Conservation (phyloP, 2,329 filamentous ascomycete genomes). For the Plectosphaerella cucumerina region DNA sequence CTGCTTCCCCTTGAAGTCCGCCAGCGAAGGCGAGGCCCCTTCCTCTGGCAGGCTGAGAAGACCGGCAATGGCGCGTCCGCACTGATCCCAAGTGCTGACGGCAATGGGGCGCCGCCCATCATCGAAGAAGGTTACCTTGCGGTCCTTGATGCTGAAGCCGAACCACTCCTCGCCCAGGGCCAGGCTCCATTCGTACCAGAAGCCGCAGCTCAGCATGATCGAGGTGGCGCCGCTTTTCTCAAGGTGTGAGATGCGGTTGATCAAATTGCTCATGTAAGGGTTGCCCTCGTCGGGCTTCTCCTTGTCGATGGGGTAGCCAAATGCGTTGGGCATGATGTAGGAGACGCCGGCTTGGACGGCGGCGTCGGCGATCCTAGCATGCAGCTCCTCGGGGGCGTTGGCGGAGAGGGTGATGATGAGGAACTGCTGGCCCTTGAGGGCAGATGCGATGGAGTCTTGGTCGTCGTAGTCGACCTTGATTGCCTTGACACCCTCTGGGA, state of each 20-base stretch:
- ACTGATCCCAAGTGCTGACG: slow-evolving; percentile 56
- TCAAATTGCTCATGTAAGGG: no score
- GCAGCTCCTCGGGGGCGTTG: slow-evolving; percentile 36
- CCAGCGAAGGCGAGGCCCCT: slow-evolving; percentile 35
- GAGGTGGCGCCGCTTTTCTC: not conserved
- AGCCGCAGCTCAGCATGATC: slow-evolving; percentile 33
- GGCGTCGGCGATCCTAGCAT: slow-evolving; percentile 47
- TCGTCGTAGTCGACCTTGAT: slow-evolving; percentile 18
- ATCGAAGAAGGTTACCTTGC: slow-evolving; percentile 42
- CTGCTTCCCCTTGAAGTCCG: slow-evolving; percentile 29
- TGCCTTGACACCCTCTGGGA: slow-evolving; percentile 42
- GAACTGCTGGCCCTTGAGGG: slow-evolving; percentile 50
- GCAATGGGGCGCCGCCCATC: slow-evolving; percentile 54
- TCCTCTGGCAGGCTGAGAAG: slow-evolving; percentile 33
- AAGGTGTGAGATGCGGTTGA: not conserved
- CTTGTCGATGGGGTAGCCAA: slow-evolving; percentile 16
- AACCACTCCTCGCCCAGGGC: slow-evolving; percentile 8
- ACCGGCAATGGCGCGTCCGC: slow-evolving; percentile 32
- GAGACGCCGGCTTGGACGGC: slow-evolving; percentile 41
- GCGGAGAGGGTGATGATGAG: slow-evolving; percentile 50
- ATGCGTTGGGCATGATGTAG: slow-evolving; percentile 53
- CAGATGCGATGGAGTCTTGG: slow-evolving; percentile 37
- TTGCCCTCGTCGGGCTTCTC: no score
- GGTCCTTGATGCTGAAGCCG: slow-evolving; percentile 45
- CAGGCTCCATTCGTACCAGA: slow-evolving; percentile 52